These are phyloP conservation scores for Colletotrichum sp. DNA, from an alignment of 2,329 filamentous ascomycete species.

Conservation along the genomic window DNA sequence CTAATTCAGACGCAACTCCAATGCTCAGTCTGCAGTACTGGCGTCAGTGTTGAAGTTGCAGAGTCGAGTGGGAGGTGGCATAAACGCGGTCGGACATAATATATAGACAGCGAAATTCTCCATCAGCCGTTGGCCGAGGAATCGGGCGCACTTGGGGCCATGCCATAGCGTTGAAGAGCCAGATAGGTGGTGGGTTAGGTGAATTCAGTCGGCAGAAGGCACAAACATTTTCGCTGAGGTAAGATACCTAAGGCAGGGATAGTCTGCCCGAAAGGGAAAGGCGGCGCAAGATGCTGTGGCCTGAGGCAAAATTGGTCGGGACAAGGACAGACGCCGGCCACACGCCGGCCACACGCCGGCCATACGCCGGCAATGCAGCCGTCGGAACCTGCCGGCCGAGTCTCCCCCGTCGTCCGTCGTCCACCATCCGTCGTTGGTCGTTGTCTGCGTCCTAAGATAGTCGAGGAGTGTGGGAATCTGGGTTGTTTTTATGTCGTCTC, in stretches of 20 bases:
- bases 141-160: not conserved
- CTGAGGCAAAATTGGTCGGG: not conserved
- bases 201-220: not conserved
- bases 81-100: not conserved
- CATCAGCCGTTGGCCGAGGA: not conserved
- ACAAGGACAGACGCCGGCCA: not conserved
- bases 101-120: not conserved
- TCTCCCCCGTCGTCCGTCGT: not conserved
- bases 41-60: not conserved
- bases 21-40: not conserved
- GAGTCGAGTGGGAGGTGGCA: not conserved
- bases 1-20: not conserved
- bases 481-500: not conserved
- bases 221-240: not conserved
- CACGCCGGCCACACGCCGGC: not conserved
- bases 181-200: slow-evolving; percentile 10
- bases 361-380: not conserved
- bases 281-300: not conserved
- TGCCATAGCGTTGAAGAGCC: slow-evolving; percentile 1
- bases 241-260: not conserved
- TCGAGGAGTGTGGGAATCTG: not conserved
- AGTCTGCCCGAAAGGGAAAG: not conserved
- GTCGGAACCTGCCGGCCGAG: not conserved
- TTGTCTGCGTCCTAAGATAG: not conserved
- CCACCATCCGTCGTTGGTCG: not conserved